Evolutionary conservation across 345 rosid genomes (phyloP), one percentile per base, ranked within the genome.

Genomic region (Brassica rapa): DNA sequence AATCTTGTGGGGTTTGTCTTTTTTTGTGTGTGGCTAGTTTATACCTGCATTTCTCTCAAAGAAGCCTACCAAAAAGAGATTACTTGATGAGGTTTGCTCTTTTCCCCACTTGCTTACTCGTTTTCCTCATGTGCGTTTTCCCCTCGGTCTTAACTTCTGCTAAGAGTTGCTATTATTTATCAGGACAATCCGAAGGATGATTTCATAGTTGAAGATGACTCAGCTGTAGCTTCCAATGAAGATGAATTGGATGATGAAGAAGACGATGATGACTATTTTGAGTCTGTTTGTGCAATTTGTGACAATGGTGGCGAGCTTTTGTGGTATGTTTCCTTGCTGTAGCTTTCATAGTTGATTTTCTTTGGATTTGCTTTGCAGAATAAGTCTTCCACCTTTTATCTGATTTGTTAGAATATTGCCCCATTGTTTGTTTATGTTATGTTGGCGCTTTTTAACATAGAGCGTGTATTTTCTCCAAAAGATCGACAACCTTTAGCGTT

Each of bases 261-360:
- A 0, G 90, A 86, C 3, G 89, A 49, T 5, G 56, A 1, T 19
- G 90, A 87, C 3, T 76, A 72, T 59, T 91, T 86, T 83, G 98
- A 90, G 83, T 70, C 89, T 56, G 94, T 88, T 71, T 92, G 98
- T 87, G 87, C 96, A 5, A 74, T 92, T 43, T 94, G 97, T 83
- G 98, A 94, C 77, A 88, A 94, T 77, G 98, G 98, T 30, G 98
- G 98, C 12, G 73, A 81, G 0, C 74, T 94, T 46, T 7, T 93
- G 73, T 89, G 94, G 98, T 93, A 89, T 63, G 88, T 70, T 64
- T 64, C 37, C 62, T 69, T 19, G 19, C 19, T 19, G 19, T 19
- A 19, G 19, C 19, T 19, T 19, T 19, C 19, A 19, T 19, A 19
- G 19, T 19, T 19, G 19, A 19, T 19, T 19, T 55, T 63, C 53